phyloP scores from a whole-genome alignment of 129 eudicot species.

The Sambucus nigra region DNA sequence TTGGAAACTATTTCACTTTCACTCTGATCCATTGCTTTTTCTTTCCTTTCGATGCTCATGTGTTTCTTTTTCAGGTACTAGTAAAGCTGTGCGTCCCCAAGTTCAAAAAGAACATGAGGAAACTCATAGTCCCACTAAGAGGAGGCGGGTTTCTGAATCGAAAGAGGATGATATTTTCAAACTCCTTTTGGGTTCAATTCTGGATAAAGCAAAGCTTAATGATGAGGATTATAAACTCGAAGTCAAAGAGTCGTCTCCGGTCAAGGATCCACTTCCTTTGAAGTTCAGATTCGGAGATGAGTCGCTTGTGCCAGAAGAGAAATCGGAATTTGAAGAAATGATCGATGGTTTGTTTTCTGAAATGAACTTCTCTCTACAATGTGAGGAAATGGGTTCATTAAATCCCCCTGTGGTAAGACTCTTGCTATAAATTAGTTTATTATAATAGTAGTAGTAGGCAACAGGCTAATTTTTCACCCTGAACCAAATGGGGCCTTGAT shows the following conservation, averaged over 20 bases:
- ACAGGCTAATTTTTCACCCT: no score
- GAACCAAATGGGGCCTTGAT: no score
- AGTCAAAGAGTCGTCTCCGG: background rate
- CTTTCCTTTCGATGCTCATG: no score
- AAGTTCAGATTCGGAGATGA: constrained; percentile 43
- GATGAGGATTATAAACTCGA: background rate
- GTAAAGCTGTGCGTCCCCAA: no score
- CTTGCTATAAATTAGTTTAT: background rate
- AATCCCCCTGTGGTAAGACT: constrained; percentile 12
- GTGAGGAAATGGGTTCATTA: constrained; percentile 24
- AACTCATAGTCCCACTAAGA: background rate
- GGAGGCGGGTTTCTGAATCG: background rate
- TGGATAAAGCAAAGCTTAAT: constrained; percentile 1
- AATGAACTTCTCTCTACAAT: constrained; percentile 11
- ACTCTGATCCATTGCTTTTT: no score
- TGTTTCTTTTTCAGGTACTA: no score
- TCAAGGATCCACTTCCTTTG: constrained; percentile 6
- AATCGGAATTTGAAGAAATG: constrained; percentile 16
- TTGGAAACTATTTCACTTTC: no score
- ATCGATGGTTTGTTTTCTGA: constrained; percentile 21
- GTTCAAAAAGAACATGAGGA: background rate
- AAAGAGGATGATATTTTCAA: constrained; percentile 9
- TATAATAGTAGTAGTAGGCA: no score
- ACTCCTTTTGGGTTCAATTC: constrained; percentile 15
- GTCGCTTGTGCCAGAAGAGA: constrained; percentile 1